Evolutionary conservation across 129 eudicot genomes (phyloP).

Genomic region (Flaveria ramosissima): DNA sequence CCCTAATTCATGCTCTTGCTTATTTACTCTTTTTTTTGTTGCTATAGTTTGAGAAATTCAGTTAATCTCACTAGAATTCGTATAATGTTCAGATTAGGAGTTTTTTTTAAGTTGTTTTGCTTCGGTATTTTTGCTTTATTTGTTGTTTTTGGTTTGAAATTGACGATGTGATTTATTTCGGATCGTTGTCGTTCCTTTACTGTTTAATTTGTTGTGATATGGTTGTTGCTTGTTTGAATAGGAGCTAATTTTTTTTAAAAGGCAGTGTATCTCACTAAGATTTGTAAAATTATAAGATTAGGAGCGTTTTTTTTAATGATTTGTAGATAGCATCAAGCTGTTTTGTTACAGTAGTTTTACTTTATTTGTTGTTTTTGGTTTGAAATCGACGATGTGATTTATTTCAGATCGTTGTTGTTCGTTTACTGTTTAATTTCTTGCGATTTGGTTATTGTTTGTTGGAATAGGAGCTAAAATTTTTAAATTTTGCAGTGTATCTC

Average conservation of each 20-base stretch:
- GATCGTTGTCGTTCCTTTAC: neutral
- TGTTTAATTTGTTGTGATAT: neutral
- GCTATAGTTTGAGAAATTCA: neutral
- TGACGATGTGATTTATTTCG: neutral
- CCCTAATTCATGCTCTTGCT: neutral
- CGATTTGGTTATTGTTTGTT: slow-evolving; percentile 3
- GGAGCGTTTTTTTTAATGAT: neutral
- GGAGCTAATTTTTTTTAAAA: too few species aligned
- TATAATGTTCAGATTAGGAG: neutral
- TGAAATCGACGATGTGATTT: neutral
- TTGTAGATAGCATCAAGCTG: neutral
- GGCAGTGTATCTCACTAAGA: too few species aligned
- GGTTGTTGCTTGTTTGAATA: neutral
- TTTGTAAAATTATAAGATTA: neutral
- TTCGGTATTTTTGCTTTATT: neutral
- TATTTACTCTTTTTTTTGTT: neutral
- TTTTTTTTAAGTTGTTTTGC: neutral
- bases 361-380: neutral
- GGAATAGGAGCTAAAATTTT: too few species aligned
- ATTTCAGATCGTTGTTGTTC: neutral
- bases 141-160: neutral
- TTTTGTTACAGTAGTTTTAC: neutral
- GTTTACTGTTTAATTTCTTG: too few species aligned
- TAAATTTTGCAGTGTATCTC: too few species aligned
- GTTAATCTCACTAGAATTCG: neutral